A percentile compares a stretch with the other conserved stretches of the same genome.
Evolutionary conservation across 176 grass and related monocot genomes (phyloP).

Genomic region (Ensete ventricosum): DNA sequence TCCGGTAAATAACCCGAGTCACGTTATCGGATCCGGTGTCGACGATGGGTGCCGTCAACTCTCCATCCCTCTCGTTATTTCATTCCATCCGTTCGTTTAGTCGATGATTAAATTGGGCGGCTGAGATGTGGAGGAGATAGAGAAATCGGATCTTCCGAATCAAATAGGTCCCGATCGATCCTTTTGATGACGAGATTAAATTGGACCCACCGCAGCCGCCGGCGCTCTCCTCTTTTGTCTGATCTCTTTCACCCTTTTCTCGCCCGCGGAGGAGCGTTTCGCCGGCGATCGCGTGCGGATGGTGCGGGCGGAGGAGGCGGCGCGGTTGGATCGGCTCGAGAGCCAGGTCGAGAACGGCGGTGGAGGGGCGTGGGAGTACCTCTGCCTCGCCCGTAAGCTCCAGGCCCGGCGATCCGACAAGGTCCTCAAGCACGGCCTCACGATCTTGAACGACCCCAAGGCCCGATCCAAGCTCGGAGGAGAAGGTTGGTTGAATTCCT

Average conservation of each 20-base stretch:
- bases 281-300: not conserved
- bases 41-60: too few species aligned
- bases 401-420: slow-evolving; percentile 57
- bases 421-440: slow-evolving; percentile 73
- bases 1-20: too few species aligned
- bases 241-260: not conserved
- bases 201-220: not conserved
- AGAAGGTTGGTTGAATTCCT: slow-evolving; percentile 40
- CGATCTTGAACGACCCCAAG: slow-evolving; percentile 70
- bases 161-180: not conserved
- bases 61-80: too few species aligned
- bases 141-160: not conserved
- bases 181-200: not conserved
- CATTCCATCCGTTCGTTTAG: too few species aligned
- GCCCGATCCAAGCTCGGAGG: slow-evolving; percentile 63
- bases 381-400: slow-evolving; percentile 80
- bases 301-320: slow-evolving; percentile 46
- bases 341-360: slow-evolving; percentile 76
- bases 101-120: too few species aligned
- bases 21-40: too few species aligned
- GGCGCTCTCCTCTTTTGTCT: not conserved
- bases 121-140: not conserved
- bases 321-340: slow-evolving; percentile 61
- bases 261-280: not conserved
- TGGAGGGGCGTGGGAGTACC: slow-evolving; percentile 80